Base-by-base conservation (phyloP, 2,329 filamentous ascomycete species). In the Peltaster fructicola region DNA sequence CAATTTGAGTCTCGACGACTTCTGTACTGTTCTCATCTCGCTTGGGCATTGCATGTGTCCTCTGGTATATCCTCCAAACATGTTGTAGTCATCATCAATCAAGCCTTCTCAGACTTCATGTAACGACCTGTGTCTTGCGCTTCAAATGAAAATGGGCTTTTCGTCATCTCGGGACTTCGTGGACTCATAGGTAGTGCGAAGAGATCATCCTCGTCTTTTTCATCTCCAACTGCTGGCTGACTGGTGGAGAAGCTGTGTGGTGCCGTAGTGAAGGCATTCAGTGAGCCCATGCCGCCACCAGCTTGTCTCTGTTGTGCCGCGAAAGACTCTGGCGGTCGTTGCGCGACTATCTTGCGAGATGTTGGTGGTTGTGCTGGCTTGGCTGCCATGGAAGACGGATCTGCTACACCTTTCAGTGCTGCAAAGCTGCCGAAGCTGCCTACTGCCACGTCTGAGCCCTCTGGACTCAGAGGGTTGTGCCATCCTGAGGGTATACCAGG, bases 121-220 rank as follows among this genome's bases (percentile, higher is more conserved):
- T 51, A 50, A 15, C 33, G 32, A 33, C 34, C 37, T 19, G 44
- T 53, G 32, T 59, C 55, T 20, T 46, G 40, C n/a, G 47, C 47
- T 2, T 33, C 39, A 45, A 73, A 67, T 3, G 64, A 67, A 44
- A 92, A 93, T 0, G 81, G 82, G 43, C 78, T 84, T 39, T 72
- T 78, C 26, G 72, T 70, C 60, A 88, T 81, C 38, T 90, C 81
- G 0, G 82, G 82, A 40, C 78, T 84, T 24, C 82, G 63, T 1
- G 82, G 82, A 41, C 78, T 85, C 54, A 92, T 69, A 2, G 80
- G 81, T 25, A 91, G 63, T 1, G 81, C 82, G 44, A 93, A 93
- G 3, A 92, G 59, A 19, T 78, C 84, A 30, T 91, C 81, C 36
- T 81, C 75, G 1, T 63, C 65, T 19, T 73, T 68, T 5, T 59